These are phyloP conservation scores for Iris pallida DNA, from an alignment of 116 monocot species.

Conservation along the genomic window DNA sequence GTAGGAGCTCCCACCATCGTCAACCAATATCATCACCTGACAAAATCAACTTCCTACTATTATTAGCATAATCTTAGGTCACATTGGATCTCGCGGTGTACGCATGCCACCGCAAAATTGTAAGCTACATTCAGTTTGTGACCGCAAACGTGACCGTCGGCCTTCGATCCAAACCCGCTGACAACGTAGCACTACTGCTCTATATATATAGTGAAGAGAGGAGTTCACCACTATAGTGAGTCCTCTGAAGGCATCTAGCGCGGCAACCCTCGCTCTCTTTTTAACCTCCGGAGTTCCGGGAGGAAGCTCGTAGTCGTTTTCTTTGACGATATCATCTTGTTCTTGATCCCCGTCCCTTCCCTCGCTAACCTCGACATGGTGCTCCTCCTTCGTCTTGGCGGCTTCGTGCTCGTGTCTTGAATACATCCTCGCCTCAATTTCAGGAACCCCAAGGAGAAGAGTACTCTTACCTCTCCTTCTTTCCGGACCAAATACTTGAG, in stretches of 20 bases:
- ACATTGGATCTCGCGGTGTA: not conserved
- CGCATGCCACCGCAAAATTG: no score
- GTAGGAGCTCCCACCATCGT: conserved; percentile 33
- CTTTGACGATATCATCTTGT: not conserved
- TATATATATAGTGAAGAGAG: not conserved
- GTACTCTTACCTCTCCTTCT: no score
- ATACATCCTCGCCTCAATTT: no score
- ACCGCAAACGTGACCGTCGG: no score
- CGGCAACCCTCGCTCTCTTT: conserved; percentile 33
- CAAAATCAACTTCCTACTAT: not conserved
- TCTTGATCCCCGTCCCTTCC: not conserved
- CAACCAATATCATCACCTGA: conserved; percentile 48
- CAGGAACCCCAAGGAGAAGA: no score
- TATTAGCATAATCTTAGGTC: not conserved
- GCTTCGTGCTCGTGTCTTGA: no score
- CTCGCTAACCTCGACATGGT: not conserved
- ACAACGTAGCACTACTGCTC: no score
- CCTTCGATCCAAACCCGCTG: no score
- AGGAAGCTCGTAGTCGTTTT: not conserved
- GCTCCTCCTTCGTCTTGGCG: not conserved
- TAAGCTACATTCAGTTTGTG: no score
- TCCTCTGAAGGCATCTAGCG: conserved; percentile 50
- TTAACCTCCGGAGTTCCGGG: conserved; percentile 2
- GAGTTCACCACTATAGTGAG: conserved; percentile 36
- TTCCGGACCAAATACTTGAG: no score